Percentiles rank a stretch among this genome's conserved stretches.
phyloP scores from a whole-genome alignment of 345 rosid genomes.

The Citrus reticulata region DNA sequence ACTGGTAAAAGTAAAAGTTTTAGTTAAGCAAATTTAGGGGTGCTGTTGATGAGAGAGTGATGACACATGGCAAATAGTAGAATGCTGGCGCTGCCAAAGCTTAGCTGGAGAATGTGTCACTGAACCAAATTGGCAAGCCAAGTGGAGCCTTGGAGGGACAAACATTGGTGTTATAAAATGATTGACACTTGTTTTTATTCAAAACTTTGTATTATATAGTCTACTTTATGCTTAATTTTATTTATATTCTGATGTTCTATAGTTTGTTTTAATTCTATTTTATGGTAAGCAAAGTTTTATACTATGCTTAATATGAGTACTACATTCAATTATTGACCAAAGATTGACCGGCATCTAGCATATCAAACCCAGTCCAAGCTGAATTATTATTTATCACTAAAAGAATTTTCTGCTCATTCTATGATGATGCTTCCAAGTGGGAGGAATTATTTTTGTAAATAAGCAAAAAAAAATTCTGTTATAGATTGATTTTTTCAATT shows the following conservation, averaged over 20 bases:
- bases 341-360: not conserved
- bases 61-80: conserved; percentile 5
- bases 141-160: too few relatives aligned
- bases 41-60: not conserved
- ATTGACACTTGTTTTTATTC: too few relatives aligned
- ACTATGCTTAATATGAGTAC: not conserved
- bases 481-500: not conserved
- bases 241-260: too few relatives aligned
- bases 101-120: not conserved
- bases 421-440: not conserved
- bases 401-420: not conserved
- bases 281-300: not conserved
- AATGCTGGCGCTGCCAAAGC: not conserved
- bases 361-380: not conserved
- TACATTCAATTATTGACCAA: not conserved
- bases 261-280: not conserved
- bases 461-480: not conserved
- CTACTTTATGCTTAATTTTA: not conserved
- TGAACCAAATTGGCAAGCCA: too few relatives aligned
- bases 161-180: too few relatives aligned
- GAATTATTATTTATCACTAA: not conserved
- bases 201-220: too few relatives aligned
- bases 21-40: not conserved
- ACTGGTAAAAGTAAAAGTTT: conserved; percentile 1
- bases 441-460: not conserved